A percentile compares a stretch with the other conserved stretches of the same genome.
phyloP scores from a whole-genome alignment of 768 basidiomycete species.

The Tulasnella sp. region DNA sequence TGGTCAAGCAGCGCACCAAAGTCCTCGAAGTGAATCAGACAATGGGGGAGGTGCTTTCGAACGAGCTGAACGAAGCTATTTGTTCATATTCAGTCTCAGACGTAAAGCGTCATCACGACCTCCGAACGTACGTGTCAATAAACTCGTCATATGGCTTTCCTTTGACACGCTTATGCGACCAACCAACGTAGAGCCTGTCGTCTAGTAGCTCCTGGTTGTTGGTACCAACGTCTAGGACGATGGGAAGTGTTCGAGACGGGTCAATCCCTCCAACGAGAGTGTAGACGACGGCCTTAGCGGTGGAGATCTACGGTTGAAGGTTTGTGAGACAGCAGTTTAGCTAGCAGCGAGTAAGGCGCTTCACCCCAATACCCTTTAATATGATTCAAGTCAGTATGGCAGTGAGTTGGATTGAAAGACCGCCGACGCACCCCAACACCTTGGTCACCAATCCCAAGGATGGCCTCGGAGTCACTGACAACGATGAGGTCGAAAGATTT shows the following conservation, averaged over 20 bases:
- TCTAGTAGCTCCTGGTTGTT: conserved; percentile 60
- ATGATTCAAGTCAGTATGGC: neutral
- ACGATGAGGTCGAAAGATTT: conserved; percentile 72
- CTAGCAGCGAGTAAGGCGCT: neutral
- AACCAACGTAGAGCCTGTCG: conserved; percentile 63
- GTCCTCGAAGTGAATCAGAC: conserved; percentile 79
- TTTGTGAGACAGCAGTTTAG: neutral
- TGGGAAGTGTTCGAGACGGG: conserved; percentile 53
- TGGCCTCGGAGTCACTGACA: conserved; percentile 79
- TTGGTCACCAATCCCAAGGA: conserved; percentile 71
- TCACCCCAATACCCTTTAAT: conserved; percentile 40
- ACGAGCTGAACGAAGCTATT: conserved; percentile 70
- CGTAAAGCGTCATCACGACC: neutral
- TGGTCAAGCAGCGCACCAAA: conserved; percentile 43
- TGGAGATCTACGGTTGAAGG: conserved; percentile 50
- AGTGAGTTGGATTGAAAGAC: neutral
- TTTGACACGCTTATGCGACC: conserved; percentile 62
- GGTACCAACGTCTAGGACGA: conserved; percentile 73
- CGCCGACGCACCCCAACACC: conserved; percentile 53
- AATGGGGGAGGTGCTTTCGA: conserved; percentile 61
- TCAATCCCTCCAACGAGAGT: conserved; percentile 65
- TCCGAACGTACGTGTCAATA: conserved; percentile 54
- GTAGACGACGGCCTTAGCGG: conserved; percentile 75
- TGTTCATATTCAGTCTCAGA: neutral
- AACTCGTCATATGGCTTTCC: conserved; percentile 75